Conservation (phyloP, 345 rosid species). For the Kandelia obovata region DNA sequence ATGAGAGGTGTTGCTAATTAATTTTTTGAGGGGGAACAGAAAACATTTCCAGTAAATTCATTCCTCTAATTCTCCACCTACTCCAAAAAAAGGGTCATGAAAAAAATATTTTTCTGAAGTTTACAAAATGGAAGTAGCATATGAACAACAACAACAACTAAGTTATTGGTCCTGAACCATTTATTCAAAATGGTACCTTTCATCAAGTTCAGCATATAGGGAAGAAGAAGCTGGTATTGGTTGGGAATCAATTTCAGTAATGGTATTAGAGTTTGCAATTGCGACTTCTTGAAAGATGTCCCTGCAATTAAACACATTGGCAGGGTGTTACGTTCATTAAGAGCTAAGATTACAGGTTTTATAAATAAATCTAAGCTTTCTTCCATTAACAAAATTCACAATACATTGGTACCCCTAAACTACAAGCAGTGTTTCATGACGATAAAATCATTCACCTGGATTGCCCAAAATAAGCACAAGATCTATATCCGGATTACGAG, state of each 20-base stretch:
- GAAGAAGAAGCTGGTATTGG: conserved; percentile 27
- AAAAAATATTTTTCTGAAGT: background rate
- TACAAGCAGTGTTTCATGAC: background rate
- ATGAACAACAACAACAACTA: conserved; percentile 3
- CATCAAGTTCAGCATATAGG: conserved; percentile 37
- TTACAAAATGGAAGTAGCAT: background rate
- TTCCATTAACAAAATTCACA: background rate
- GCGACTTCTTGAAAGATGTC: conserved; percentile 63
- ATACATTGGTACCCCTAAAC: background rate
- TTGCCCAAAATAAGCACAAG: conserved; percentile 62
- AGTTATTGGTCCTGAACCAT: conserved; percentile 10
- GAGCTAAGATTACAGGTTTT: background rate
- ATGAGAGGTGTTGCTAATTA: too few species aligned
- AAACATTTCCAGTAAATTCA: too few species aligned
- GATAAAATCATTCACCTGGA: conserved; percentile 46
- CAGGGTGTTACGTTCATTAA: background rate
- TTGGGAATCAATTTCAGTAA: conserved; percentile 49
- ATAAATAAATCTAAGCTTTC: background rate
- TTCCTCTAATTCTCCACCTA: too few species aligned
- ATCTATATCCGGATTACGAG: conserved; percentile 60
- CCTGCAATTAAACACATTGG: conserved; percentile 44
- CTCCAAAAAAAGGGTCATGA: too few species aligned
- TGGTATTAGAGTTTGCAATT: conserved; percentile 49
- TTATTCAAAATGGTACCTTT: conserved; percentile 40
- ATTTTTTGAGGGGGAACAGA: too few species aligned